These are phyloP conservation scores for Leccinum subgranulosum DNA, from an alignment of 768 basidiomycete genomes.

Conservation along the genomic window DNA sequence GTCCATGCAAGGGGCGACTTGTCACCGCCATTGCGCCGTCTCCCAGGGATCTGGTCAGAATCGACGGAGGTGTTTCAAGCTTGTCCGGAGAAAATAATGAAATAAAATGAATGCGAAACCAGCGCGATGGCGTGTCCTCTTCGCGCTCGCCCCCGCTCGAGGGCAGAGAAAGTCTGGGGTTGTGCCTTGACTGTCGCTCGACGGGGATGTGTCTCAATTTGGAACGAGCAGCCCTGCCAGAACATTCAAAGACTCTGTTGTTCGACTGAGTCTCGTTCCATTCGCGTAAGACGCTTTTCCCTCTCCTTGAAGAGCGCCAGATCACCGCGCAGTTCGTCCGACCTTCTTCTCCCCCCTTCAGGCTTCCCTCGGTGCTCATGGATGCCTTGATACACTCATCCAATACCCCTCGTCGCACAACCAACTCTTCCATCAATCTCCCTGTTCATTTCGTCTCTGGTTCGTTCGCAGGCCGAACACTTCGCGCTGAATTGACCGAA, in stretches of 20 bases:
- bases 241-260: background rate
- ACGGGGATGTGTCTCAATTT: constrained; percentile 23
- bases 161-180: background rate
- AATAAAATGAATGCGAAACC: background rate
- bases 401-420: constrained; percentile 26
- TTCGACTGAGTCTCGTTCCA: constrained; percentile 9
- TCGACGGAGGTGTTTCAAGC: background rate
- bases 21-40: constrained; percentile 22
- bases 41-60: constrained; percentile 24
- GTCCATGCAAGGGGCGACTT: background rate
- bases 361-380: constrained; percentile 13
- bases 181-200: constrained; percentile 13
- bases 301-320: background rate
- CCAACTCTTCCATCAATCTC: constrained; percentile 24
- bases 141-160: background rate
- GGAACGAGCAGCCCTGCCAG: constrained; percentile 14
- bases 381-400: constrained; percentile 14
- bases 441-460: constrained; percentile 58
- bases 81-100: background rate
- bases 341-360: background rate
- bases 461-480: constrained; percentile 54
- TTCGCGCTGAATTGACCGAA: constrained; percentile 56
- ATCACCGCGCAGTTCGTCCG: background rate
- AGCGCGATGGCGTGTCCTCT: background rate
- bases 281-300: constrained; percentile 7